phyloP scores from a whole-genome alignment of 345 rosid genomes.

The Murraya koenigii region DNA sequence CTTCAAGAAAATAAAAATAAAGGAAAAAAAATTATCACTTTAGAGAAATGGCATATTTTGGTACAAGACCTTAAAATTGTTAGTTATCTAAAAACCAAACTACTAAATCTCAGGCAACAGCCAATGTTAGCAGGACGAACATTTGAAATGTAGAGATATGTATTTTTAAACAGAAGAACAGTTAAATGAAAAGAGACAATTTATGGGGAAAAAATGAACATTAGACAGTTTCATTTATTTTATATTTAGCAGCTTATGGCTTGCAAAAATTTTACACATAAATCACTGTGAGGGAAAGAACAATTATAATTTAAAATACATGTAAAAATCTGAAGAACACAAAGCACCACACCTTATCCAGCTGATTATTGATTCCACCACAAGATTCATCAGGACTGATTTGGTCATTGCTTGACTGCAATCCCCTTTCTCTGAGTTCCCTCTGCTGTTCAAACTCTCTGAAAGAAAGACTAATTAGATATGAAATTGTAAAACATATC shows the following conservation, averaged over 20 bases:
- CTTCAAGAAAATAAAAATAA: constrained; percentile 4
- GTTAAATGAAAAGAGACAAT: neutral
- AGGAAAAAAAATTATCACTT: neutral
- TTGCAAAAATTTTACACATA: neutral
- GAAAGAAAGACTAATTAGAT: constrained; percentile 20
- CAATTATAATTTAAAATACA: neutral
- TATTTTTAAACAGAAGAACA: neutral
- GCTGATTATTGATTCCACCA: constrained; percentile 49
- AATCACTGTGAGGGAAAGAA: neutral
- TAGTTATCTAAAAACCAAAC: neutral
- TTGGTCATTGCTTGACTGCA: constrained; percentile 58
- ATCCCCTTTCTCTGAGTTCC: constrained; percentile 82
- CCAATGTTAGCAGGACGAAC: neutral
- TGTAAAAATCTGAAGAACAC: constrained; percentile 12
- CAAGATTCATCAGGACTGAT: constrained; percentile 54
- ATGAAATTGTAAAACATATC: constrained; percentile 12
- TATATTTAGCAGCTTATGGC: neutral
- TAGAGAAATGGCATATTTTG: neutral
- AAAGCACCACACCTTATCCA: constrained; percentile 51
- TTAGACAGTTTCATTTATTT: neutral
- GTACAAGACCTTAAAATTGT: neutral
- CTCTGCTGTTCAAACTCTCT: constrained; percentile 99
- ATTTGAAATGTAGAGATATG: neutral
- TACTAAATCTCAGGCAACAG: neutral
- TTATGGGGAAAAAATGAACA: neutral